Evolutionary conservation across 495 filamentous ascomycete species (phyloP).

Genomic region (Aspergillus carlsbadensis): DNA sequence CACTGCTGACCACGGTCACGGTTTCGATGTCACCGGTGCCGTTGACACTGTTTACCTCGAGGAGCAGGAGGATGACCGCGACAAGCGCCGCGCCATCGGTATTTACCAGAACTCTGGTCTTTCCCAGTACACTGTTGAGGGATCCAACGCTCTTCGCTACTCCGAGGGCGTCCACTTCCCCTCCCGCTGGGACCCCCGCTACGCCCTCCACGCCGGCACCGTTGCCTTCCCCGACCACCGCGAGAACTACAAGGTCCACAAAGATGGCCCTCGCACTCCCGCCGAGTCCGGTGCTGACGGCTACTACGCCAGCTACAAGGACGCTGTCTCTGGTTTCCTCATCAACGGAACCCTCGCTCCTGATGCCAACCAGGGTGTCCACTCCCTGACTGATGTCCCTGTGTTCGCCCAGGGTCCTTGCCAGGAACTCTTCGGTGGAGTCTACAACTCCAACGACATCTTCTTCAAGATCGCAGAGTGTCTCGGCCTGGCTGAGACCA

Average conservation of each 20-base stretch:
- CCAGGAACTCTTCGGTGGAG: conserved; percentile 67
- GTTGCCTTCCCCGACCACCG: conserved; percentile 64
- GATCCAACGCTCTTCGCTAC: conserved; percentile 46
- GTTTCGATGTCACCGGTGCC: conserved; percentile 63
- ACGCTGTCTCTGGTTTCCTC: conserved; percentile 61
- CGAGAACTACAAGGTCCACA: conserved; percentile 64
- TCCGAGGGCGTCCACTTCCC: conserved; percentile 68
- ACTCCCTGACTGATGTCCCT: conserved; percentile 72
- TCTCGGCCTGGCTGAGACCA: conserved; percentile 52
- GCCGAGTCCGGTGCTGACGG: conserved; percentile 49
- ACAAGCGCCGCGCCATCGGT: conserved; percentile 66
- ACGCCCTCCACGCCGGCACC: conserved; percentile 65
- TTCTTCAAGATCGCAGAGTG: conserved; percentile 73
- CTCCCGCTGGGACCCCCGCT: conserved; percentile 72
- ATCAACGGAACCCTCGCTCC: conserved; percentile 68
- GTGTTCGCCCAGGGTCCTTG: conserved; percentile 73
- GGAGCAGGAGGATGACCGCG: conserved; percentile 56
- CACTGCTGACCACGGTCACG: conserved; percentile 76
- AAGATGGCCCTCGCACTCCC: conserved; percentile 54
- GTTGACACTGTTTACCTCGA: conserved; percentile 59
- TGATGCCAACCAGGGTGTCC: conserved; percentile 58
- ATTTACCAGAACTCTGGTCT: conserved; percentile 64
- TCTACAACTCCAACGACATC: conserved; percentile 66
- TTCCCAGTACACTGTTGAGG: conserved; percentile 62
- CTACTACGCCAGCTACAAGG: conserved; percentile 58